Base-by-base conservation (phyloP, 2,329 filamentous ascomycete species). In the Epichloe sibirici region DNA sequence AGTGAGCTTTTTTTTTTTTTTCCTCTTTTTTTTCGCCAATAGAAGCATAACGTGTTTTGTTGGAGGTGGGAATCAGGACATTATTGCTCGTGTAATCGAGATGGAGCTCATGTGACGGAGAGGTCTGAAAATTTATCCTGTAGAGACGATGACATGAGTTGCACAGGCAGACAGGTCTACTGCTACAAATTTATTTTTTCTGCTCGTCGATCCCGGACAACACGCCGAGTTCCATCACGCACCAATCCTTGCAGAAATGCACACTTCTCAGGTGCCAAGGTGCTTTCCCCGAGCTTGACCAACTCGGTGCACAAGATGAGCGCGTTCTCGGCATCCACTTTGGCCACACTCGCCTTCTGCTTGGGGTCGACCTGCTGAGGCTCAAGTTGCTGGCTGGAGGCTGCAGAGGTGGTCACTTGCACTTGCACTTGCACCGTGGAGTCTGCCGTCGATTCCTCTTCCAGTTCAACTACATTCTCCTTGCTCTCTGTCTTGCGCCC, bases 251-350 rank as follows among this genome's bases (percentile, higher is more conserved):
- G 70, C 53, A 82, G 71, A n/a, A 70, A 61, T 13, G 58, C 63
- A 45, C 64, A 63, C 31, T 69, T 68, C 54, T 66, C 61, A 2
- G 69, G 57, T 1, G 72, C 63, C 57, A 81, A 59, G 6, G 69
- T 66, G 1, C 66, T 62, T 0, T 69, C 66, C 17, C 69, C 67
- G 45, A 69, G 70, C 59, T 71, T 72, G 42, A 81, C 58, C 51
- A 85, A 59, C 63, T 82, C 76, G 2, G 73, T 73, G 3, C 81
- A 71, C 53, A 85, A 63, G 0, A 84, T 77, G 23, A 85, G 65
- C 0, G 73, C 78, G 55, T 85, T 85, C 62, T 83, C 80, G 8
- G 79, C 71, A 58, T 84, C 80, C 5, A 78, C 69, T 54, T 71
- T 71, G 1, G 67, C 66, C 68, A 77, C 75, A 44, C 69, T 69